phyloP scores from a whole-genome alignment of 345 rosid species.

The Eucalyptus shirleyi region DNA sequence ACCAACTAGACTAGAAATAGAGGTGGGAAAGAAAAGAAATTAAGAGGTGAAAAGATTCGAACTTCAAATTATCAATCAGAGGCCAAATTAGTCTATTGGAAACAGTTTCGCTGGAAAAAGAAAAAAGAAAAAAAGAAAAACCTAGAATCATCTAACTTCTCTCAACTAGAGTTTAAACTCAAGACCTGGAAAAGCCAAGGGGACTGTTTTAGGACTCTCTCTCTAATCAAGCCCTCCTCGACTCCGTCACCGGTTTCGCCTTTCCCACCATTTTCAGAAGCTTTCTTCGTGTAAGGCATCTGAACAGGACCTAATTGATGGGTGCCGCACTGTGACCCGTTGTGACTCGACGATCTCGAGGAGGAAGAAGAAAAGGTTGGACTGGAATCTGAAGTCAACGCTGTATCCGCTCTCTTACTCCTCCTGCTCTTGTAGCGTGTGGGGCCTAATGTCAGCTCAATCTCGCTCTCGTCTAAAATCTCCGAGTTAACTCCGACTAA shows the following conservation, averaged over 20 bases:
- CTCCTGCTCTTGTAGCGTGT: constrained; percentile 25
- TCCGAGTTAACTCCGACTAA: constrained; percentile 1
- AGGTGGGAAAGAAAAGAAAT: background rate
- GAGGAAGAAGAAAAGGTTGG: constrained; percentile 71
- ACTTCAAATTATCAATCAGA: constrained; percentile 11
- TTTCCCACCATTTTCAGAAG: background rate
- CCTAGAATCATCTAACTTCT: background rate
- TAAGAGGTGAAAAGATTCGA: background rate
- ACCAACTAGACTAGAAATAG: background rate
- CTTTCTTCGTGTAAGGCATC: constrained; percentile 2
- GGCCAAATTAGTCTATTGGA: constrained; percentile 16
- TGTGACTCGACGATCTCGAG: constrained; percentile 50
- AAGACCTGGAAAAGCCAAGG: constrained; percentile 80
- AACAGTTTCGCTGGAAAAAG: background rate
- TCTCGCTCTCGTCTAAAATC: constrained; percentile 66
- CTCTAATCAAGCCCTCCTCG: constrained; percentile 41
- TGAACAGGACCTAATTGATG: constrained; percentile 5
- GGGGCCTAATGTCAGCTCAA: constrained; percentile 83
- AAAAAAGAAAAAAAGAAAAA: background rate
- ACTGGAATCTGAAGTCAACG: background rate
- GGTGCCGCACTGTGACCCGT: constrained; percentile 5
- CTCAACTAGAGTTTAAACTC: constrained; percentile 39
- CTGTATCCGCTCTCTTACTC: constrained; percentile 16
- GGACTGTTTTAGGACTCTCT: constrained; percentile 44
- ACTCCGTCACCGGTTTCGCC: constrained; percentile 4